These are phyloP conservation scores for Termitomyces sp. DNA, from an alignment of 768 basidiomycete species.

Conservation along the genomic window DNA sequence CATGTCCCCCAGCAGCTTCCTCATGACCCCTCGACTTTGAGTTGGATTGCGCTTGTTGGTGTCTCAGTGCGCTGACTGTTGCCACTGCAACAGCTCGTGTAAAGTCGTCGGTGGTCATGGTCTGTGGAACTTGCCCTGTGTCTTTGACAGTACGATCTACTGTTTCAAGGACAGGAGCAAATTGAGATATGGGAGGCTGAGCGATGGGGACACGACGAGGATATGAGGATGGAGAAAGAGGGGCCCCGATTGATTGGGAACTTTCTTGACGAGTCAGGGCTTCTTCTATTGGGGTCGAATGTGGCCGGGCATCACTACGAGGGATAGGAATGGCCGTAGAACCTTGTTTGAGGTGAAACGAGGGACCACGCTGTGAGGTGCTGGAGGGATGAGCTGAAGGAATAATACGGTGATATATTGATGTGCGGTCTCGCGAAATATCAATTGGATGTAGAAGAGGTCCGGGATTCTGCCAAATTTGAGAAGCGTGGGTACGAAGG, in stretches of 20 bases:
- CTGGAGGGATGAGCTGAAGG: constrained; percentile 20
- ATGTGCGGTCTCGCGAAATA: constrained; percentile 54
- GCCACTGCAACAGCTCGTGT: constrained; percentile 92
- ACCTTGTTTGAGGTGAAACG: constrained; percentile 46
- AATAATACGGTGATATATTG: constrained; percentile 60
- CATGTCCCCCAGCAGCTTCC: constrained; percentile 56
- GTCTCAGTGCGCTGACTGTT: constrained; percentile 85
- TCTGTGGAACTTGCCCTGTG: constrained; percentile 54
- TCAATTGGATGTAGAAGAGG: constrained; percentile 71
- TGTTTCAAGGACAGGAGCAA: constrained; percentile 70
- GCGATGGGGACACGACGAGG: constrained; percentile 59
- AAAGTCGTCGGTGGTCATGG: constrained; percentile 83
- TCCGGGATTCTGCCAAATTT: constrained; percentile 99
- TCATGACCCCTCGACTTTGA: constrained; percentile 44
- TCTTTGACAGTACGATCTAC: constrained; percentile 77
- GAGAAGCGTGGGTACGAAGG: constrained; percentile 92
- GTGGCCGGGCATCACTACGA: constrained; percentile 12
- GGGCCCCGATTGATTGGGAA: neutral
- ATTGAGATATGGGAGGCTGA: constrained; percentile 30
- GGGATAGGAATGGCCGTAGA: constrained; percentile 26
- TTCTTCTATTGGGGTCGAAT: constrained; percentile 5
- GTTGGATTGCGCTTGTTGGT: constrained; percentile 60
- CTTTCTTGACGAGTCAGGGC: constrained; percentile 6
- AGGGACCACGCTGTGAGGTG: constrained; percentile 24
- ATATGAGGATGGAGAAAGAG: constrained; percentile 40